Evolutionary conservation across 192 early-diverging fungal genomes (phyloP).

Genomic region (Podila minutissima): DNA sequence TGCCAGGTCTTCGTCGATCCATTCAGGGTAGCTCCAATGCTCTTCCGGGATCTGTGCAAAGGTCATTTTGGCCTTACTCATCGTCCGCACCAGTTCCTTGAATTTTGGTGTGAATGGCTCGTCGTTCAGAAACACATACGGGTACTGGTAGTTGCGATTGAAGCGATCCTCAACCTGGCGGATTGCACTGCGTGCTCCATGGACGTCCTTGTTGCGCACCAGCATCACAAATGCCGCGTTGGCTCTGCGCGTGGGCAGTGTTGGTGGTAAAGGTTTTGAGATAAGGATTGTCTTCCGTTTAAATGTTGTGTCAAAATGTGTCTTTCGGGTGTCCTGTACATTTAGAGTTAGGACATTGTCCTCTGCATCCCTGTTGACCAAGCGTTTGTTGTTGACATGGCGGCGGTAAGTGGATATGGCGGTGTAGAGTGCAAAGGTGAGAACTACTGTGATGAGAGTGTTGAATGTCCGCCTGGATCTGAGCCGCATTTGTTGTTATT

Average conservation of each 20-base stretch:
- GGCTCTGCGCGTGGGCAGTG: conserved; percentile 10
- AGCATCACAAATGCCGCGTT: conserved; percentile 83
- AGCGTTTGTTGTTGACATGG: no score
- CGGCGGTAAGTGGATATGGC: no score
- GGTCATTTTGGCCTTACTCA: conserved; percentile 66
- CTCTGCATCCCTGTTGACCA: no score
- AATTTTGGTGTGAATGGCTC: conserved; percentile 78
- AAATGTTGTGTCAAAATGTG: no score
- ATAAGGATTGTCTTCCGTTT: conserved; percentile 3
- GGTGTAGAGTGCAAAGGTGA: no score
- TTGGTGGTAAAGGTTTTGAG: conserved; percentile 8
- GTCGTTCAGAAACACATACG: conserved; percentile 90
- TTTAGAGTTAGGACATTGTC: no score
- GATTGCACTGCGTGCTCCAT: conserved; percentile 67
- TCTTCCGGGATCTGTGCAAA: conserved; percentile 75
- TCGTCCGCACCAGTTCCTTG: conserved; percentile 58
- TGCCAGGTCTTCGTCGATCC: conserved; percentile 76
- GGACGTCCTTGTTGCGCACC: conserved; percentile 74
- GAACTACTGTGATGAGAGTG: no score
- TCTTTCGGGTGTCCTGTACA: no score
- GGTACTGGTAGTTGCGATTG: conserved; percentile 83
- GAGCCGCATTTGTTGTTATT: no score
- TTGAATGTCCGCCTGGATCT: no score
- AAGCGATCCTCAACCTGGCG: conserved; percentile 84
- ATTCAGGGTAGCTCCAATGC: conserved; percentile 83